phyloP scores from a whole-genome alignment of 2,329 filamentous ascomycete species.

The Sarocladiaceae sp. region DNA sequence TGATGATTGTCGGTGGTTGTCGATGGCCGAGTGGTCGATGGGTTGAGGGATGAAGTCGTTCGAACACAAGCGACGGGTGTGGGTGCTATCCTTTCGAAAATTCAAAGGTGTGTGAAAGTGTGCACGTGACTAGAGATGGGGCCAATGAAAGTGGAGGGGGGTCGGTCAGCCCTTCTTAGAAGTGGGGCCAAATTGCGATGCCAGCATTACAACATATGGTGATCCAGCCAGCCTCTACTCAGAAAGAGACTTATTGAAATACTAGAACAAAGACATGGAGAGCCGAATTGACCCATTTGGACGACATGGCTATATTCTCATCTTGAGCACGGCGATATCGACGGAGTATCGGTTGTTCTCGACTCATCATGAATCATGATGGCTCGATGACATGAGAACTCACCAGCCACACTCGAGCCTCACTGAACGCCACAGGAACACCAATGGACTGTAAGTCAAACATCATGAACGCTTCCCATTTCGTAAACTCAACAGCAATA shows the following conservation, averaged over 20 bases:
- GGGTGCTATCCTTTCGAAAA: slow-evolving; percentile 6
- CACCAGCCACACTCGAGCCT: background rate
- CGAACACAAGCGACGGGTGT: background rate
- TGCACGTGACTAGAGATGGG: background rate
- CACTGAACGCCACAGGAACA: background rate
- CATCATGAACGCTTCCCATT: background rate
- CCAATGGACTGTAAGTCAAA: background rate
- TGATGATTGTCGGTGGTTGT: slow-evolving; percentile 39
- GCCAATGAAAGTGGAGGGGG: slow-evolving; percentile 3
- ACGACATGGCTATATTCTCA: too few species aligned
- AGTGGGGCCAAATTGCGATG: background rate
- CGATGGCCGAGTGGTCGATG: slow-evolving; percentile 37
- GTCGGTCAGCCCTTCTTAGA: slow-evolving; percentile 7
- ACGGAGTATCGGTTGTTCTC: background rate
- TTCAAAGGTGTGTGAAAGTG: slow-evolving; percentile 2
- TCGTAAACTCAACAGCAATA: too few species aligned
- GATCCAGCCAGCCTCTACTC: too few species aligned
- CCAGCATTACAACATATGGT: too few species aligned
- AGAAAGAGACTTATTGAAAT: too few species aligned
- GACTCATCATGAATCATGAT: slow-evolving; percentile 7
- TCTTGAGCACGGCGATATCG: too few species aligned
- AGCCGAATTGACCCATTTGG: background rate
- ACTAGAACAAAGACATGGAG: background rate
- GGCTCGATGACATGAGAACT: background rate
- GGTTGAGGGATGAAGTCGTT: slow-evolving; percentile 28